Evolutionary conservation across 164 flowering plant species (phyloP).

Genomic region (Protea cynaroides): DNA sequence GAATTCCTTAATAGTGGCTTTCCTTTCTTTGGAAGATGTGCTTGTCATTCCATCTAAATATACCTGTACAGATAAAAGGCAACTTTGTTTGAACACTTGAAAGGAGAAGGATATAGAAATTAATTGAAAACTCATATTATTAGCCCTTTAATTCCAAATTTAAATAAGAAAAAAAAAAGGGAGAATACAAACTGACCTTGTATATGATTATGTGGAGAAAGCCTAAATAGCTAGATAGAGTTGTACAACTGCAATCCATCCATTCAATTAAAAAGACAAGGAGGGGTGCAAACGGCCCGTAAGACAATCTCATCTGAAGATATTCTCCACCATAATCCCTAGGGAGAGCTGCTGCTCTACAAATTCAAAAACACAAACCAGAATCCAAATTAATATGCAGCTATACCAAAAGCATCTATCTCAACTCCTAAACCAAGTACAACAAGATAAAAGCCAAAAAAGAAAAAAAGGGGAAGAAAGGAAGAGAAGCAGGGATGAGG

Average conservation of each 20-base stretch:
- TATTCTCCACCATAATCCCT: slow-evolving; percentile 50
- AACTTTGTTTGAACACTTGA: background rate
- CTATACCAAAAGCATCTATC: too few species aligned
- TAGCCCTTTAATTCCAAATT: background rate
- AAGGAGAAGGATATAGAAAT: background rate
- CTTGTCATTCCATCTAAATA: slow-evolving; percentile 61
- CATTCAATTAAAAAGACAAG: slow-evolving; percentile 70
- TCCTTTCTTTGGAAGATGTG: slow-evolving; percentile 53
- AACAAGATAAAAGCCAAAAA: too few species aligned
- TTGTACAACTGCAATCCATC: slow-evolving; percentile 70
- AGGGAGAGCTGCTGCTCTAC: slow-evolving; percentile 83
- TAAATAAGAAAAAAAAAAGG: background rate
- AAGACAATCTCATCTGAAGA: slow-evolving; percentile 70
- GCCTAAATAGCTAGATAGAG: slow-evolving; percentile 69
- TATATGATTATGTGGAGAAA: slow-evolving; percentile 73
- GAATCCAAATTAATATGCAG: background rate
- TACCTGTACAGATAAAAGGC: slow-evolving; percentile 27
- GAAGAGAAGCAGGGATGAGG: too few species aligned
- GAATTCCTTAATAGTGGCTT: slow-evolving; percentile 56
- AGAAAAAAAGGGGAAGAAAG: too few species aligned
- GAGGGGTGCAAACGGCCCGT: slow-evolving; percentile 72
- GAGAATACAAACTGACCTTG: slow-evolving; percentile 40
- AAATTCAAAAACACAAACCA: slow-evolving; percentile 10
- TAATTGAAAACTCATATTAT: background rate
- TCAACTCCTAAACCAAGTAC: too few species aligned